phyloP scores from a whole-genome alignment of 2,329 filamentous ascomycete species.

The Penicillium sp. region DNA sequence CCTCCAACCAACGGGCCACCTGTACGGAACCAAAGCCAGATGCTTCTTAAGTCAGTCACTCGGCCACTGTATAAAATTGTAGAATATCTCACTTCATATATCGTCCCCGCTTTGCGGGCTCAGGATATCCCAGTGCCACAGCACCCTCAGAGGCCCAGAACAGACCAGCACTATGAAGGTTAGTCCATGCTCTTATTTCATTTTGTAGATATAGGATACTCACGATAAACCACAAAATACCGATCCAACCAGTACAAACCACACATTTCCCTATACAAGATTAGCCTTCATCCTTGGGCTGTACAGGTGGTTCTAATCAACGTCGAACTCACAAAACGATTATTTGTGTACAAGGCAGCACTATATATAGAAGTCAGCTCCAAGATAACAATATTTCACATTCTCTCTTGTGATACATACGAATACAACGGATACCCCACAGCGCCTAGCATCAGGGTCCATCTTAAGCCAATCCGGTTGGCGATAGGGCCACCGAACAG shows the following conservation, averaged over 20 bases:
- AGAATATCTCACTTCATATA: constrained; percentile 39
- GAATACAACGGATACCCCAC: constrained; percentile 50
- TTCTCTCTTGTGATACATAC: constrained; percentile 5
- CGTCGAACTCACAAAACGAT: constrained; percentile 23
- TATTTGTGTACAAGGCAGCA: constrained; percentile 47
- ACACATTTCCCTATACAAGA: constrained; percentile 43
- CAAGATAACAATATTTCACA: background rate
- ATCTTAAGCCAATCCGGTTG: constrained; percentile 48
- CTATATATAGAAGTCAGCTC: constrained; percentile 3
- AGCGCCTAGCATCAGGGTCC: constrained; percentile 43
- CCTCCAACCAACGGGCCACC: constrained; percentile 50
- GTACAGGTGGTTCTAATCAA: background rate
- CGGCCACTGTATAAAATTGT: no score
- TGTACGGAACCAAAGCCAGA: constrained; percentile 51
- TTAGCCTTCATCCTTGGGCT: background rate
- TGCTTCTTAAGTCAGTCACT: constrained; percentile 17
- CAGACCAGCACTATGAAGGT: constrained; percentile 38
- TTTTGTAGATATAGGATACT: background rate
- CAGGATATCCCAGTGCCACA: constrained; percentile 49
- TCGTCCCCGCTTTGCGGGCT: constrained; percentile 45
- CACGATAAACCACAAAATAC: constrained; percentile 47
- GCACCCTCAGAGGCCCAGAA: constrained; percentile 54
- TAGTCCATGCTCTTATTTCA: background rate
- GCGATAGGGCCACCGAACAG: constrained; percentile 49
- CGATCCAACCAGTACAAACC: constrained; percentile 51